Conservation (phyloP, 2,329 filamentous ascomycete species). For the Lachnum nothofagi region DNA sequence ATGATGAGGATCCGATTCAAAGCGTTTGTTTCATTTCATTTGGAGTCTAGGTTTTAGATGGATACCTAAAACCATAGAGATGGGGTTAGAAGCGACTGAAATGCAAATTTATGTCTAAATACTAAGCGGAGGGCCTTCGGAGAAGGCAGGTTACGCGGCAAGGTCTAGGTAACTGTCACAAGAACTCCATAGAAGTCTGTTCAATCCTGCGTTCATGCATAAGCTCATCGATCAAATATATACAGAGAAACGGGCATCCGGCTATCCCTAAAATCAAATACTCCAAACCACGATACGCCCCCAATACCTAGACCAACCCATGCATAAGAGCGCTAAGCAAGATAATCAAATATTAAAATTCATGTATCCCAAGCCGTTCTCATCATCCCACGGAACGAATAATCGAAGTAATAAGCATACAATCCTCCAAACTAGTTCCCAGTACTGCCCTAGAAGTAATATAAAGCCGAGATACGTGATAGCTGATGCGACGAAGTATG, state of each 20-base stretch:
- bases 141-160: too few species aligned
- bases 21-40: not conserved
- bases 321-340: not conserved
- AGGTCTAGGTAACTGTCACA: too few species aligned
- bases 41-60: not conserved
- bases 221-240: not conserved
- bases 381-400: conserved; percentile 27
- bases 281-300: too few species aligned
- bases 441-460: conserved; percentile 21
- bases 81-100: too few species aligned
- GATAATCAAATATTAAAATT: not conserved
- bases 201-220: too few species aligned
- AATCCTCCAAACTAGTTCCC: conserved; percentile 15
- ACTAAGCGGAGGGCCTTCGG: too few species aligned
- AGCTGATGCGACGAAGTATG: conserved; percentile 22
- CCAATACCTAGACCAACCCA: not conserved
- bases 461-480: conserved; percentile 23
- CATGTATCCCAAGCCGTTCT: conserved; percentile 9
- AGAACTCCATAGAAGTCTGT: too few species aligned
- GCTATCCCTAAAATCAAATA: not conserved
- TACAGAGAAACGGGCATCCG: not conserved
- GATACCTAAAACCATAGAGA: not conserved
- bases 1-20: conserved; percentile 36
- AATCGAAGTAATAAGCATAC: conserved; percentile 15
- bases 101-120: too few species aligned